Evolutionary conservation across 23 red algal species (phyloP).

Genomic region (Gracilaria gracilis): DNA sequence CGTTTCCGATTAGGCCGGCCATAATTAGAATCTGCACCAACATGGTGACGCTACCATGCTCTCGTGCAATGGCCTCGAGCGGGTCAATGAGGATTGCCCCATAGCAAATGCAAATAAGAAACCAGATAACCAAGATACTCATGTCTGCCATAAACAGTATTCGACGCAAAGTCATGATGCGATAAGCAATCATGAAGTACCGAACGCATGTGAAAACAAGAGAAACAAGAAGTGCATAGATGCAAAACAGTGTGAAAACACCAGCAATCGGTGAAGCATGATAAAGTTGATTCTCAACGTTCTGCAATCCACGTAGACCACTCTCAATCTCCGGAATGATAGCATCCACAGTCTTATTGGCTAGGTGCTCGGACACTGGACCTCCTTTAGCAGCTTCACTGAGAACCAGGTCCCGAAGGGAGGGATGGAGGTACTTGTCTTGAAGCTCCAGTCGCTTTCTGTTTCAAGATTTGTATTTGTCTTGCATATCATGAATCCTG

Average conservation of each 20-base stretch:
- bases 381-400: constrained; percentile 47
- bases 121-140: constrained; percentile 51
- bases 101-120: constrained; percentile 40
- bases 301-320: neutral
- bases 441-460: constrained; percentile 34
- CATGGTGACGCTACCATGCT: constrained; percentile 34
- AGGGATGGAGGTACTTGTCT: constrained; percentile 48
- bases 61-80: constrained; percentile 28
- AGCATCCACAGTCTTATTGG: constrained; percentile 50
- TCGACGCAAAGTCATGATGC: constrained; percentile 54
- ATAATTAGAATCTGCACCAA: constrained; percentile 51
- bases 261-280: constrained; percentile 1
- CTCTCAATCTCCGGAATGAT: constrained; percentile 44
- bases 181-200: constrained; percentile 12
- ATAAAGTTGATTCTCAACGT: constrained; percentile 30
- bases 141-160: constrained; percentile 59
- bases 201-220: constrained; percentile 28
- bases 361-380: constrained; percentile 27
- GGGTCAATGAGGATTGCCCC: constrained; percentile 42
- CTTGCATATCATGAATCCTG: constrained; percentile 46
- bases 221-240: constrained; percentile 45
- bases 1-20: constrained; percentile 44
- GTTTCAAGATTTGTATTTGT: constrained; percentile 39
- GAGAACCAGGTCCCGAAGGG: constrained; percentile 32
- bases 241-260: constrained; percentile 32